These are phyloP conservation scores for Mikania micrantha DNA, from an alignment of 129 eudicot genomes.

Conservation along the genomic window DNA sequence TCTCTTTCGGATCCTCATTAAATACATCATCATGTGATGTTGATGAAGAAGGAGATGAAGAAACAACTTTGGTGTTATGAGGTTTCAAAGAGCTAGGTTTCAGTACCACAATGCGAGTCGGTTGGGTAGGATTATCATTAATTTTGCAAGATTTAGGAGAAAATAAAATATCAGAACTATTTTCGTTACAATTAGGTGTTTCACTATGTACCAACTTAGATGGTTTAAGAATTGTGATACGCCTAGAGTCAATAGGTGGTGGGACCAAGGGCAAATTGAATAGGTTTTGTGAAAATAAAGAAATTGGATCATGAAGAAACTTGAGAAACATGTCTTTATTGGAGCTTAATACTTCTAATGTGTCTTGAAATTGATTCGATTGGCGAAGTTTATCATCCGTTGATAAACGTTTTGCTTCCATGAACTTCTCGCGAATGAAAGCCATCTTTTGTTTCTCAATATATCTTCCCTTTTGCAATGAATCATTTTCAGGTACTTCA, in stretches of 20 bases:
- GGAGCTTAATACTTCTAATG: slow-evolving; percentile 76
- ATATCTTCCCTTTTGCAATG: slow-evolving; percentile 44
- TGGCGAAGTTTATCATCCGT: slow-evolving; percentile 80
- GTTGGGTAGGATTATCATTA: slow-evolving; percentile 44
- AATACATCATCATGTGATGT: slow-evolving; percentile 27
- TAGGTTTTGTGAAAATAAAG: slow-evolving; percentile 53
- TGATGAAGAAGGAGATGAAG: slow-evolving; percentile 44
- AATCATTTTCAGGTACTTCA: slow-evolving; percentile 57
- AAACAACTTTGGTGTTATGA: slow-evolving; percentile 37
- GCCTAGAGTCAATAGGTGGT: slow-evolving; percentile 67
- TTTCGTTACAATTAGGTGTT: slow-evolving; percentile 17
- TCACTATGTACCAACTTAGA: slow-evolving; percentile 49
- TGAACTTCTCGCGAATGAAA: slow-evolving; percentile 71
- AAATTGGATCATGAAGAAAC: slow-evolving; percentile 80
- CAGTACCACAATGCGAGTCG: slow-evolving; percentile 85
- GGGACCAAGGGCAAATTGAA: slow-evolving; percentile 32
- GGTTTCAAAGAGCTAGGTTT: slow-evolving; percentile 70
- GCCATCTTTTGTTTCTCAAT: slow-evolving; percentile 46
- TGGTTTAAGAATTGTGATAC: slow-evolving; percentile 90
- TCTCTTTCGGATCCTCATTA: slow-evolving; percentile 38
- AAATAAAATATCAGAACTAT: slow-evolving; percentile 36
- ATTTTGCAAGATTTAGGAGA: slow-evolving; percentile 35
- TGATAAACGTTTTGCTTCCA: slow-evolving; percentile 84
- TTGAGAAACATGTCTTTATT: slow-evolving; percentile 72
- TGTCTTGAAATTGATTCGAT: slow-evolving; percentile 86